Base-by-base conservation (phyloP, 2,329 filamentous ascomycete species). In the Periglandula ipomoeae region DNA sequence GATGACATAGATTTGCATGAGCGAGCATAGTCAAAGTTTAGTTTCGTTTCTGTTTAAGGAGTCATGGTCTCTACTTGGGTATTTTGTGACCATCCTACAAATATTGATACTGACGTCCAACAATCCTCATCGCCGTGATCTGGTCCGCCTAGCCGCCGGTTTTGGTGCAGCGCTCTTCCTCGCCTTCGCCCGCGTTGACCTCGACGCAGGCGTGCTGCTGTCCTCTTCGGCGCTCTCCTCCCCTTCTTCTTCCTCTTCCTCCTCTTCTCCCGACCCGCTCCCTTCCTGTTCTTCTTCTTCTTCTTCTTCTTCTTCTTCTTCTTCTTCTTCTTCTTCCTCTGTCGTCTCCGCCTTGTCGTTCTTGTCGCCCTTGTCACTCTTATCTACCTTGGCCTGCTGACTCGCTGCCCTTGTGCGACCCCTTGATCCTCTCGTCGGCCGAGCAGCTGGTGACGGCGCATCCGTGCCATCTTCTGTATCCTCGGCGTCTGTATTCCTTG, bases 381-480 rank as follows among this genome's bases (percentile, higher is more conserved):
- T 64, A 44, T 64, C 61, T 5, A 61, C 57, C 56, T 71, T 72
- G 11, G 65, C 69, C 46, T 53, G 51, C 39, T 70, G 70, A 22
- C 67, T 70, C 11, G 66, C 66, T 0, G 66, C 68, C 42, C 72
- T 68, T 56, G 72, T 72, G 53, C 69, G 65, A 50, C 72, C 66
- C 50, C 71, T 59, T 1, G 66, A 62, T n/a, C 67, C 66, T 50
- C 73, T 67, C 9, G 68, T 70, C 19, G 68, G 61, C 56, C 66
- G 70, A 17, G 55, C 48, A 4, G 54, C 55, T 5, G 65, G 64
- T 47, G 69, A 65, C 40, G 59, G 55, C 35, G 65, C 57, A 53
- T 72, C 70, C 47, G 71, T 66, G 53, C 65, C 62, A 46, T 75
- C 68, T 56, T 74, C 65, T 11, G 69, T 75, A 48, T 74, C 74